phyloP scores from a whole-genome alignment of 768 basidiomycete species.

The Aureoboletus auriporus region DNA sequence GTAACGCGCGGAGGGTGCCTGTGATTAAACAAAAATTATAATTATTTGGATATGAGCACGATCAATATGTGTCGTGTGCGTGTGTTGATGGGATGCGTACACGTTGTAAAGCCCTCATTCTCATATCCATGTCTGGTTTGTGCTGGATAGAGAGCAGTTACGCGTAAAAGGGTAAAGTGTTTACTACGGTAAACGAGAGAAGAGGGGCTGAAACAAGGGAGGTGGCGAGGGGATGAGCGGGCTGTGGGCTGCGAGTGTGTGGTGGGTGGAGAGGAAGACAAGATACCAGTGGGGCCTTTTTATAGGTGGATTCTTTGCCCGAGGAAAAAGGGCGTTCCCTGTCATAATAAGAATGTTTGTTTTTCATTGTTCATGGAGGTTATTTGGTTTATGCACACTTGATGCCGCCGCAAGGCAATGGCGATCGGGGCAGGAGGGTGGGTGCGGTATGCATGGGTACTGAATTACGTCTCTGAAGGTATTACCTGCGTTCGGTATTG shows the following conservation, averaged over 20 bases:
- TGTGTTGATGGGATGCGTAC: slow-evolving; percentile 2
- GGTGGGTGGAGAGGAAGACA: background rate
- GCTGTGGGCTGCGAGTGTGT: background rate
- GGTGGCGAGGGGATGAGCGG: background rate
- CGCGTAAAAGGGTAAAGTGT: background rate
- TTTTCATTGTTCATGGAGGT: background rate
- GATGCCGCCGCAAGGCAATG: slow-evolving; percentile 12
- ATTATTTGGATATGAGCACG: background rate
- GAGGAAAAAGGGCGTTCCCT: slow-evolving; percentile 8
- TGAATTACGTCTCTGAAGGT: slow-evolving; percentile 12
- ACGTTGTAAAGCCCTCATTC: slow-evolving; percentile 5
- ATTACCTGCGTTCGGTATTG: background rate
- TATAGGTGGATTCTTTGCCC: slow-evolving; percentile 4
- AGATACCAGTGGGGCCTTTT: background rate
- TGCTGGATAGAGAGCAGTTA: background rate
- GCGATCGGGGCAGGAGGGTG: slow-evolving; percentile 17
- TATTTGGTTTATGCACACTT: background rate
- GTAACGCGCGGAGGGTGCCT: slow-evolving; percentile 8
- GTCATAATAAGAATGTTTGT: background rate
- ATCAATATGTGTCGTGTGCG: background rate
- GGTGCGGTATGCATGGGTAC: no score
- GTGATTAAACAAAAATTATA: background rate
- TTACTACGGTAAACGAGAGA: background rate
- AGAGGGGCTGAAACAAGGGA: background rate
- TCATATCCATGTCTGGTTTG: slow-evolving; percentile 6